Percentiles rank a stretch among this genome's conserved stretches.
phyloP scores from a whole-genome alignment of 192 early-diverging fungal genomes.

The Cladochytrium replicatum region DNA sequence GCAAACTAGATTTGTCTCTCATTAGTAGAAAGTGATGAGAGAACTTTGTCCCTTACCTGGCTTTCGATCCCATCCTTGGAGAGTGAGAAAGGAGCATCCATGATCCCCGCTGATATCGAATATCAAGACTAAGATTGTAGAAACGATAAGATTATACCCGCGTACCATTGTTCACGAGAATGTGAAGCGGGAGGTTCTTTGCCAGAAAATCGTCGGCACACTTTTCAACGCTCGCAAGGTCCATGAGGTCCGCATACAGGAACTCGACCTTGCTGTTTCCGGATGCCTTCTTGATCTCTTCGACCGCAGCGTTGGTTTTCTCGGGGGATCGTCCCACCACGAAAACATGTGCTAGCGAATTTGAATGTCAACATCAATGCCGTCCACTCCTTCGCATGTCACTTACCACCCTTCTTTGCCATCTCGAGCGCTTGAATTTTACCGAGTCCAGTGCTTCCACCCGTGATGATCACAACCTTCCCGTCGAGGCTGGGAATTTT shows the following conservation, averaged over 20 bases:
- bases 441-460: too few species aligned
- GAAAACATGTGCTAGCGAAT: too few species aligned
- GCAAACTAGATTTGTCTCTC: slow-evolving; percentile 14
- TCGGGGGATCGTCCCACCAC: too few species aligned
- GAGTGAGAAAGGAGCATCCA: slow-evolving; percentile 18
- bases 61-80: slow-evolving; percentile 43
- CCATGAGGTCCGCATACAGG: neutral
- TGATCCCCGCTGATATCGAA: too few species aligned
- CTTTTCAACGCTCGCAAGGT: neutral
- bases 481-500: too few species aligned
- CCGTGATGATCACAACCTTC: too few species aligned
- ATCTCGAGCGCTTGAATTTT: too few species aligned
- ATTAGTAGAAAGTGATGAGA: slow-evolving; percentile 12
- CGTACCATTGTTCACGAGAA: slow-evolving; percentile 33
- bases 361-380: too few species aligned
- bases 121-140: slow-evolving; percentile 25
- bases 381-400: too few species aligned
- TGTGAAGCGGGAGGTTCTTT: slow-evolving; percentile 31
- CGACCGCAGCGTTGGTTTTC: neutral
- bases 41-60: slow-evolving; percentile 29
- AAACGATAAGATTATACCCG: slow-evolving; percentile 14
- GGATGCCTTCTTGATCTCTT: neutral
- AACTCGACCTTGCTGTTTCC: neutral
- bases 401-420: too few species aligned
- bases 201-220: slow-evolving; percentile 23